Base-by-base conservation (phyloP, 768 basidiomycete genomes). In the Chalciporus chontae region DNA sequence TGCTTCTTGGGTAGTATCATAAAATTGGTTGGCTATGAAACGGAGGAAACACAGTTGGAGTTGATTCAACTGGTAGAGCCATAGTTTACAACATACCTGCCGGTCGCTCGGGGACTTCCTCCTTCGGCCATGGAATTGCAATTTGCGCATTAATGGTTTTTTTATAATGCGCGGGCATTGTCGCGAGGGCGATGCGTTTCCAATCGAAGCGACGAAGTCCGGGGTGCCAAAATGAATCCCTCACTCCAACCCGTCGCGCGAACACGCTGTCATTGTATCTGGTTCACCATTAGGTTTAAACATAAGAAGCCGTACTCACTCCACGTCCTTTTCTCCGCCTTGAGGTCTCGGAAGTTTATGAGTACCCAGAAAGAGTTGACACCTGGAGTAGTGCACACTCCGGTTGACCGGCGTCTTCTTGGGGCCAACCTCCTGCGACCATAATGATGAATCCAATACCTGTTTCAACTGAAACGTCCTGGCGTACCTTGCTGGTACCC, bases 301-400 rank as follows among this genome's bases (percentile, higher is more conserved):
- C 5, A 47, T n/a, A 24, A 29, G 48, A 18, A 43, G 45, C 36
- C 15, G 18, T 38, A 67, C 81, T 59, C 59, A 84, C 82, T 80
- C 75, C 27, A 75, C 47, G 45, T 64, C 68, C 46, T 69, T 63
- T 34, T 65, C 43, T 66, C 61, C 57, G 72, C 74, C 37, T 69
- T 52, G 54, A 4, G 51, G 47, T 31, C 49, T 69, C 56, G 56
- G 13, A 43, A 69, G 63, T n/a, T 77, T 68, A 26, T 81, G 78
- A 52, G 84, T 76, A 55, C 81, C 79, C 59, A 92, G 66, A 62
- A 80, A 87, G 21, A 93, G 76, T 61, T 92, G 90, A 63, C 88
- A 89, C 58, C 80, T 76, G 1, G 89, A 86, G 62, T 93, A 93
- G 64, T 87, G 85, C 50, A 83, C 81, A 9, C 54, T 72, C 51